These are phyloP conservation scores for Ganoderma sp. DNA, from an alignment of 1,284 basidiomycete species.

Conservation along the genomic window DNA sequence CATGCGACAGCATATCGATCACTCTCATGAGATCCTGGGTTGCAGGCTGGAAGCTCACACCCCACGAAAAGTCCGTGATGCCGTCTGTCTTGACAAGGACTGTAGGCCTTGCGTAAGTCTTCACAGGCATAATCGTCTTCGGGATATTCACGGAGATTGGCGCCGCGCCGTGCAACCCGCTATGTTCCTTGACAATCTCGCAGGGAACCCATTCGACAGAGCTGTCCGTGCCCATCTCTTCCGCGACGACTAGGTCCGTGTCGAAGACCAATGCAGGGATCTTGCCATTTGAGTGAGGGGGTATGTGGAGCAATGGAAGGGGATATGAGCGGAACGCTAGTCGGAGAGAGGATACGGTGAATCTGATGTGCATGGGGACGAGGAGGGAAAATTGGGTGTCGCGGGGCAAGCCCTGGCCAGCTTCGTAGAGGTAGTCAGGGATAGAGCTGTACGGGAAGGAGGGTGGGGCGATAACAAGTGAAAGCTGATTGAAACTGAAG, in stretches of 20 bases:
- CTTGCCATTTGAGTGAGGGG: slow-evolving; percentile 47
- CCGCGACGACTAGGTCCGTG: slow-evolving; percentile 86
- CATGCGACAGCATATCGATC: slow-evolving; percentile 82
- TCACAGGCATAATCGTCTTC: slow-evolving; percentile 95
- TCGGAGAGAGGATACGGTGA: slow-evolving; percentile 68
- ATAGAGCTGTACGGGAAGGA: slow-evolving; percentile 65
- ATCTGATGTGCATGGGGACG: slow-evolving; percentile 82
- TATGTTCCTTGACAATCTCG: slow-evolving; percentile 60
- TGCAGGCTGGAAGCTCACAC: slow-evolving; percentile 86
- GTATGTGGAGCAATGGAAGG: slow-evolving; percentile 69
- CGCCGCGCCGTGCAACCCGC: slow-evolving; percentile 57
- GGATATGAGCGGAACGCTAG: slow-evolving; percentile 84
- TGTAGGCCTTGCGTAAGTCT: slow-evolving; percentile 84
- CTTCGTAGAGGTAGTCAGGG: slow-evolving; percentile 72
- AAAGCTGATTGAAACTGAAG: slow-evolving; percentile 65
- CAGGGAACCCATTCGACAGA: slow-evolving; percentile 80
- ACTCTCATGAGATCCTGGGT: slow-evolving; percentile 89
- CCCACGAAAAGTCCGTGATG: slow-evolving; percentile 87
- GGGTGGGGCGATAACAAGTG: slow-evolving; percentile 66
- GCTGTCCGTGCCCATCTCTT: slow-evolving; percentile 80
- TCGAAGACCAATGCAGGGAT: slow-evolving; percentile 68
- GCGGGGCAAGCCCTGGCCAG: slow-evolving; percentile 74
- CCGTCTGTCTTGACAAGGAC: slow-evolving; percentile 71
- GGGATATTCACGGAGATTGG: slow-evolving; percentile 76
- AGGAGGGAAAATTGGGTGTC: slow-evolving; percentile 82